Evolutionary conservation across 768 basidiomycete species (phyloP).

Genomic region (Mycena olivaceomarginata): DNA sequence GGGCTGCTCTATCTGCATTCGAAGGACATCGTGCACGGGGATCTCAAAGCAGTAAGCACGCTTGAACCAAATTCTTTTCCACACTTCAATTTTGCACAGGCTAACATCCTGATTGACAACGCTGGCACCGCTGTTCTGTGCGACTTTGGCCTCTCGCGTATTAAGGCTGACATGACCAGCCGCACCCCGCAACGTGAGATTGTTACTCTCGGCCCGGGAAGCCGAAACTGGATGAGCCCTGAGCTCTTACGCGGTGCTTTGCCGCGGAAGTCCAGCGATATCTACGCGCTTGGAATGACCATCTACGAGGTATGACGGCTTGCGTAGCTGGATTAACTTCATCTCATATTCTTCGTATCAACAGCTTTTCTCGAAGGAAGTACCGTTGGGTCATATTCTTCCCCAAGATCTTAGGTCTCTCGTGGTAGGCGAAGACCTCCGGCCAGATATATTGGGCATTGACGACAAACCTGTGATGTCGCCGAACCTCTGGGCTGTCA

Average conservation of each 20-base stretch:
- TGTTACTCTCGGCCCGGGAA: conserved; percentile 20
- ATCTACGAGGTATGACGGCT: conserved; percentile 43
- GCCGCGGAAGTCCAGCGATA: conserved; percentile 40
- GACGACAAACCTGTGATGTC: not conserved
- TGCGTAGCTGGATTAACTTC: not conserved
- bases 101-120: conserved; percentile 39
- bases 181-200: not conserved
- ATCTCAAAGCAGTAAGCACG: conserved; percentile 1
- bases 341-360: not conserved
- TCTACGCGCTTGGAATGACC: conserved; percentile 50
- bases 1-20: conserved; percentile 37
- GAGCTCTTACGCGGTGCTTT: conserved; percentile 40
- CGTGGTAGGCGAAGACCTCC: conserved; percentile 4
- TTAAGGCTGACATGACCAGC: conserved; percentile 28
- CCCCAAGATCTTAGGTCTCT: conserved; percentile 12
- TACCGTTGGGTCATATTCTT: conserved; percentile 16
- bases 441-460: conserved; percentile 1
- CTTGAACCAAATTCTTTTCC: not conserved
- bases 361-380: conserved; percentile 6
- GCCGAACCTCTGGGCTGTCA: not conserved
- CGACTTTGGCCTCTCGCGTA: conserved; percentile 41
- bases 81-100: not conserved
- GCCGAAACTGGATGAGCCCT: conserved; percentile 47
- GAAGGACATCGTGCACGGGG: conserved; percentile 28
- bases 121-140: conserved; percentile 36